phyloP scores from a whole-genome alignment of 2,329 filamentous ascomycete species.

The Rosellinia necatrix region DNA sequence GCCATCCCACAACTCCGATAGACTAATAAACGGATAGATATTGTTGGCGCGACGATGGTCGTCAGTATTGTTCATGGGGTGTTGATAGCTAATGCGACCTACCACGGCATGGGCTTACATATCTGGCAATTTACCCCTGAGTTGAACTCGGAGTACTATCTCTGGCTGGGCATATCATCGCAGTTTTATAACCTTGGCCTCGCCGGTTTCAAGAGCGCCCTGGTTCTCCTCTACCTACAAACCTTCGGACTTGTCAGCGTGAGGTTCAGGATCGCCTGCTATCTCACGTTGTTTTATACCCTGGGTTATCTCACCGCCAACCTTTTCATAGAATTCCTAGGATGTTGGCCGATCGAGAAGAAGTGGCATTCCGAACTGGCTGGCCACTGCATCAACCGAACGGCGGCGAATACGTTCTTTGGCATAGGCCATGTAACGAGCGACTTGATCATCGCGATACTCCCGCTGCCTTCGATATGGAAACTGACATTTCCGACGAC shows the following conservation, averaged over 20 bases:
- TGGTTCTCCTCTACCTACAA: constrained; percentile 38
- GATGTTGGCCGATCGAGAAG: constrained; percentile 38
- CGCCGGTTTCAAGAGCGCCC: constrained; percentile 39
- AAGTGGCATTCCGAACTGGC: constrained; percentile 34
- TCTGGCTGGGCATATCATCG: constrained; percentile 40
- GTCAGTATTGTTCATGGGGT: constrained; percentile 34
- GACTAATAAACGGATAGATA: constrained; percentile 26
- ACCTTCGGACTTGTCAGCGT: constrained; percentile 36
- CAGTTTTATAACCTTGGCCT: constrained; percentile 38
- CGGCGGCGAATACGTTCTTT: constrained; percentile 37
- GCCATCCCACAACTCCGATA: too few relatives aligned
- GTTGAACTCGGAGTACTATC: constrained; percentile 38
- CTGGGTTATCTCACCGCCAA: constrained; percentile 65
- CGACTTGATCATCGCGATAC: constrained; percentile 39
- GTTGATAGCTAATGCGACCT: constrained; percentile 37
- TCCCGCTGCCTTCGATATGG: constrained; percentile 39
- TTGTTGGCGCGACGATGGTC: constrained; percentile 37
- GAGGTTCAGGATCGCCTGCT: constrained; percentile 38
- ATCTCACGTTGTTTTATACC: constrained; percentile 41
- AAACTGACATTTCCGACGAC: constrained; percentile 34
- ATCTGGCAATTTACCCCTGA: constrained; percentile 40
- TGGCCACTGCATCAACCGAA: constrained; percentile 36
- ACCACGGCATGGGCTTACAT: constrained; percentile 40
- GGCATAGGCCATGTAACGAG: constrained; percentile 40
- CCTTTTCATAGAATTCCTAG: constrained; percentile 49